Base-by-base conservation (phyloP, 2,329 filamentous ascomycete genomes). In the Arthrobotrys conoides region DNA sequence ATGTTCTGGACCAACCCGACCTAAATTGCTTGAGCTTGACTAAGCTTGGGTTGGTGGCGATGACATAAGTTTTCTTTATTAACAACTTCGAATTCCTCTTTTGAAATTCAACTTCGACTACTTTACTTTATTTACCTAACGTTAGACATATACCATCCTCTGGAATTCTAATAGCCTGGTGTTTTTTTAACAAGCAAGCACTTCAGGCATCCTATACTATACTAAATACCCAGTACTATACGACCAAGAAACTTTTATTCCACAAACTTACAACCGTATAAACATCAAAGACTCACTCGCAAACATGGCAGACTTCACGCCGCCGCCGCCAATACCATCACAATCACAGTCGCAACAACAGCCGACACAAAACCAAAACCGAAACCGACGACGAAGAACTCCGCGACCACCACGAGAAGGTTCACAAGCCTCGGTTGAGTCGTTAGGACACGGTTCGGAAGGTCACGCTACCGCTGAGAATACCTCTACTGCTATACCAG, bases 371-470 rank as follows among this genome's bases (percentile, higher is more conserved):
- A 66, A 76, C 46, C 57, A 59, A 46, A 76, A 59, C 55, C 65
- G 72, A 30, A 76, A 66, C 24, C 66, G 66, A 24, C 59, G 59
- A 53, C 66, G 72, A 38, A 68, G 72, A 61, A 30, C 38, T 16
- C 66, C 72, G 3, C 65, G 72, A 66, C 20, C 59, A 53, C 66
- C 72, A 9, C 48, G 72, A 66, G 72, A 76, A 66, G 67, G 71
- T 14, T 38, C 59, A 33, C 36, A 64, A 30, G 57, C 72, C 48
- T 76, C 72, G 20, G 59, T 51, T 12, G 72, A 76, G 38, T 76
- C 72, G 20, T 55, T 65, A 27, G 72, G 46, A 22, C 63, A 55
- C 65, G 61, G 49, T 49, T 73, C 70, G n/a, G 70, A 73, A 5
- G 49, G 70, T 41, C 38, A 41, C 63, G 51, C 53, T 38, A 70